phyloP scores from a whole-genome alignment of 768 basidiomycete genomes.

The Leccinellum luteum region DNA sequence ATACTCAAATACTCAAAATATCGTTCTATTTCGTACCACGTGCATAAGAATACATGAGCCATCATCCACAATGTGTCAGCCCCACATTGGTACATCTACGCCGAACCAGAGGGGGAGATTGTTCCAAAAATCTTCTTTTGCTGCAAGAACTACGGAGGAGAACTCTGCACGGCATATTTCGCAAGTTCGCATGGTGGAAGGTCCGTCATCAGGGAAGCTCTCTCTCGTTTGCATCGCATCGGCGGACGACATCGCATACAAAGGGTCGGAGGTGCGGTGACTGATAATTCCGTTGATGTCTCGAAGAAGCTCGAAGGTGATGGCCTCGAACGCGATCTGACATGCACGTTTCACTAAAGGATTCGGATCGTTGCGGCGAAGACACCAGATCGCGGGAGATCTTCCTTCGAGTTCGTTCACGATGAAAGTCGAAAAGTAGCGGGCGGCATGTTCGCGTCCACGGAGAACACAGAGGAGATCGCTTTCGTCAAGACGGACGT shows the following conservation, averaged over 20 bases:
- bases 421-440: slow-evolving; percentile 76
- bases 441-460: slow-evolving; percentile 69
- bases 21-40: not conserved
- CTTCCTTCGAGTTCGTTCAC: slow-evolving; percentile 72
- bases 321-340: slow-evolving; percentile 69
- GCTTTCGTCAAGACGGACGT: slow-evolving; percentile 39
- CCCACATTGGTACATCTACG: slow-evolving; percentile 44
- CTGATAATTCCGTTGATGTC: slow-evolving; percentile 68
- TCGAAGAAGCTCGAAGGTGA: slow-evolving; percentile 71
- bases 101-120: slow-evolving; percentile 66
- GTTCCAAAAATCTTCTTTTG: slow-evolving; percentile 64
- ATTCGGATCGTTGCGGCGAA: slow-evolving; percentile 47
- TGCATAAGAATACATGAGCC: slow-evolving; percentile 13
- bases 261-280: slow-evolving; percentile 65
- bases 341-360: slow-evolving; percentile 50
- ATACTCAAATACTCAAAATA: not conserved
- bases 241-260: slow-evolving; percentile 68
- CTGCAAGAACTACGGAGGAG: slow-evolving; percentile 53
- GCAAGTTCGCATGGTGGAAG: slow-evolving; percentile 53
- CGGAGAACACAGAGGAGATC: slow-evolving; percentile 62
- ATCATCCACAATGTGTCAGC: slow-evolving; percentile 13
- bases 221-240: slow-evolving; percentile 63
- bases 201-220: slow-evolving; percentile 41
- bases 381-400: slow-evolving; percentile 46
- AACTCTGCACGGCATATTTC: slow-evolving; percentile 65